Evolutionary conservation across 2,329 filamentous ascomycete species (phyloP).

Genomic region (Neonectria magnoliae): DNA sequence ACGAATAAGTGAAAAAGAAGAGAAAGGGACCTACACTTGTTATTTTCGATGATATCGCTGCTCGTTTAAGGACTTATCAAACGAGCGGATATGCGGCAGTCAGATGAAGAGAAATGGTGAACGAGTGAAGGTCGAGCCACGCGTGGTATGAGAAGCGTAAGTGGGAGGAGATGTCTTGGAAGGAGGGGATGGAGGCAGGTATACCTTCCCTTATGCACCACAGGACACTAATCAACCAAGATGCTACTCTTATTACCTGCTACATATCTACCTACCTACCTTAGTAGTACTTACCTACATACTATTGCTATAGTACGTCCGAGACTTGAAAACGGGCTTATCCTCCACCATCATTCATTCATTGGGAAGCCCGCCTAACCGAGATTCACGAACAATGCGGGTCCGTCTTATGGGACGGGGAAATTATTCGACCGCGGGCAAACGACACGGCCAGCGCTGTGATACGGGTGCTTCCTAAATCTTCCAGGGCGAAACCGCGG

Average conservation of each 20-base stretch:
- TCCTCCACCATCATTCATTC: background rate
- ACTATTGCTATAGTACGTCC: background rate
- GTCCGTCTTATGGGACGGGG: background rate
- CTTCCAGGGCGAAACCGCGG: slow-evolving; percentile 27
- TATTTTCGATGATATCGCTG: background rate
- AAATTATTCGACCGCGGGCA: slow-evolving; percentile 34
- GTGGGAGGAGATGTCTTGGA: background rate
- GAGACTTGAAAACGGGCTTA: background rate
- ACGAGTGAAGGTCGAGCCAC: background rate
- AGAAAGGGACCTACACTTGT: background rate
- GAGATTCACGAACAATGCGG: background rate
- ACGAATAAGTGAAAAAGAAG: background rate
- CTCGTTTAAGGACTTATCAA: background rate
- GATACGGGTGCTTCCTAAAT: slow-evolving; percentile 29
- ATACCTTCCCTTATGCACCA: background rate
- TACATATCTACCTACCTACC: background rate
- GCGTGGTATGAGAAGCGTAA: background rate
- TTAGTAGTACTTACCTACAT: too few relatives aligned
- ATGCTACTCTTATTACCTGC: background rate
- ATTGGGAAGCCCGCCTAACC: background rate
- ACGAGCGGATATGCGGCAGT: background rate
- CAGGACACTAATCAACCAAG: too few relatives aligned
- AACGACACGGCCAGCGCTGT: slow-evolving; percentile 34
- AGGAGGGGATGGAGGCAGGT: background rate
- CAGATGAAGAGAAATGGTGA: background rate